Percentiles rank a stretch among this genome's conserved stretches.
These are phyloP conservation scores for Paracoccidioides lutzii DNA, from an alignment of 2,329 filamentous ascomycete genomes.

Conservation along the genomic window DNA sequence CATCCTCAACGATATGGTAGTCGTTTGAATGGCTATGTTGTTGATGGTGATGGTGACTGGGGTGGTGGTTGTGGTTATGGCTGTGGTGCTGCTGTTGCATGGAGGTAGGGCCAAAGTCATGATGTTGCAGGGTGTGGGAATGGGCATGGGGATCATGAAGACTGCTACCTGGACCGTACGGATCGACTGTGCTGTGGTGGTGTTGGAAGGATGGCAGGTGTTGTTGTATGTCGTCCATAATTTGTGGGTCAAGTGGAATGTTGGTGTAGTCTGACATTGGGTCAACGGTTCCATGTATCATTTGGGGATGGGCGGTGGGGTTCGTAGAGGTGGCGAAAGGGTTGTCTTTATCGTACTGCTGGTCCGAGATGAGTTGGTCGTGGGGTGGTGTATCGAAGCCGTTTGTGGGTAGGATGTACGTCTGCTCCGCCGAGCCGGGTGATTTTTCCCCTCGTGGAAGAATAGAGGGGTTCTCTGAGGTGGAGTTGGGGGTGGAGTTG, in stretches of 20 bases:
- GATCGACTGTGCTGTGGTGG: constrained; percentile 27
- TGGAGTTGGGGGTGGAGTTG: neutral
- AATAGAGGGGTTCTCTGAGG: constrained; percentile 5
- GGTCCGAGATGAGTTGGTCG: constrained; percentile 9
- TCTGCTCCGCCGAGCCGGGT: constrained; percentile 5
- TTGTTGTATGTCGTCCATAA: constrained; percentile 42
- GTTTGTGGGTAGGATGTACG: constrained; percentile 7
- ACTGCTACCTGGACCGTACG: constrained; percentile 16
- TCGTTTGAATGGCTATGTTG: constrained; percentile 27
- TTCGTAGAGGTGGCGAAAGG: constrained; percentile 9
- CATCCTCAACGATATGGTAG: constrained; percentile 30
- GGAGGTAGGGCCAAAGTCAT: constrained; percentile 26
- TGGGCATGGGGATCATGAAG: constrained; percentile 17
- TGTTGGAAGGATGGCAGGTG: constrained; percentile 31
- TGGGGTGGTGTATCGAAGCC: constrained; percentile 8
- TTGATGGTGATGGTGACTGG: constrained; percentile 9
- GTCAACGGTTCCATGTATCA: constrained; percentile 25
- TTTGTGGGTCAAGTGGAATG: constrained; percentile 49
- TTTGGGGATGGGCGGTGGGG: constrained; percentile 16
- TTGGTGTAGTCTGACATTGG: constrained; percentile 33
- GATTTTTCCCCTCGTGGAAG: constrained; percentile 13
- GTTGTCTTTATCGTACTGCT: constrained; percentile 17
- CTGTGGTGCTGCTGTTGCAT: constrained; percentile 15
- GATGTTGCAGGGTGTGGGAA: constrained; percentile 11
- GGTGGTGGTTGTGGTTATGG: no score